Evolutionary conservation across 768 basidiomycete genomes (phyloP).

Genomic region (Mycena sanguinolenta): DNA sequence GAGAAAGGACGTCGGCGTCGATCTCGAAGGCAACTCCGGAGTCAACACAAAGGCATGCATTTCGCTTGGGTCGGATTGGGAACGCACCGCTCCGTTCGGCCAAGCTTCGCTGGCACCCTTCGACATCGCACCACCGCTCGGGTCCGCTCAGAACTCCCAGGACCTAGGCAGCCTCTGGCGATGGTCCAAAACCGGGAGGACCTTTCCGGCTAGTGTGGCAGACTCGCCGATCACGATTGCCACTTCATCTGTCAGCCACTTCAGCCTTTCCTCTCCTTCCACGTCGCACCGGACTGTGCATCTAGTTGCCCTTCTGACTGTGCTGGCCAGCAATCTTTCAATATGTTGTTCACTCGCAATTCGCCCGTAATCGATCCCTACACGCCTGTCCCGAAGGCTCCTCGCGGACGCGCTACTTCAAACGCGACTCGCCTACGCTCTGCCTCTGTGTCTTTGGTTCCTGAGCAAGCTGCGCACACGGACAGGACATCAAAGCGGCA

Average conservation of each 20-base stretch:
- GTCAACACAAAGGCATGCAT: too few relatives aligned
- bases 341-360: slow-evolving; percentile 30
- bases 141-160: too few relatives aligned
- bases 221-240: too few relatives aligned
- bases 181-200: too few relatives aligned
- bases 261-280: background rate
- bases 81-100: too few relatives aligned
- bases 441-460: slow-evolving; percentile 22
- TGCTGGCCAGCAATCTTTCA: slow-evolving; percentile 18
- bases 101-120: too few relatives aligned
- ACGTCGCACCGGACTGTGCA: slow-evolving; percentile 3
- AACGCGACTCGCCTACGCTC: slow-evolving; percentile 14
- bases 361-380: slow-evolving; percentile 26
- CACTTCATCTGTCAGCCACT: background rate
- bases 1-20: too few relatives aligned
- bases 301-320: background rate
- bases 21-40: too few relatives aligned
- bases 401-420: slow-evolving; percentile 19
- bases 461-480: slow-evolving; percentile 33
- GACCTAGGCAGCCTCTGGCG: too few relatives aligned
- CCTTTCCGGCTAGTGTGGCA: too few relatives aligned
- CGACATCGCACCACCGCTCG: too few relatives aligned
- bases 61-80: too few relatives aligned
- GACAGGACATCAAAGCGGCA: slow-evolving; percentile 37
- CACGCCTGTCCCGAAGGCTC: slow-evolving; percentile 25